Conservation (phyloP, 208 protist genomes). For the Histomonas meleagridis region DNA sequence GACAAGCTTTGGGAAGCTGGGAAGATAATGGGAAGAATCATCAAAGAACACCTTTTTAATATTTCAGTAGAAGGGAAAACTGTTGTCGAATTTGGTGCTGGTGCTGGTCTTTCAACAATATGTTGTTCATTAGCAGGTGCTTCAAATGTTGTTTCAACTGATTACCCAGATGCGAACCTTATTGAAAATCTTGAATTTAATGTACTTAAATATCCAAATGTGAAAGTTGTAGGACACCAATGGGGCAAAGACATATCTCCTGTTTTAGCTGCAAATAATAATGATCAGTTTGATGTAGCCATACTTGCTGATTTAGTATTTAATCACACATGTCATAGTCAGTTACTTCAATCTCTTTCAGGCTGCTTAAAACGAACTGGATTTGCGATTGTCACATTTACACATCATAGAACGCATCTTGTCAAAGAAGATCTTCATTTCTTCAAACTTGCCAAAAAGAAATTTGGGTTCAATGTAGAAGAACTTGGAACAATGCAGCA, state of each 20-base stretch:
- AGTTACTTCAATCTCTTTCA: not conserved
- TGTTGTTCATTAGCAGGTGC: not conserved
- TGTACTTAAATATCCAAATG: not conserved
- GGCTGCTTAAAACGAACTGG: not conserved
- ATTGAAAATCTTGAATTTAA: not conserved
- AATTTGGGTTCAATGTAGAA: not conserved
- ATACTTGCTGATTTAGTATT: not conserved
- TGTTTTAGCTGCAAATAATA: not conserved
- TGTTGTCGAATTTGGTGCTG: slow-evolving; percentile 8
- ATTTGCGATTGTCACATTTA: not conserved
- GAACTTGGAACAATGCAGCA: not conserved
- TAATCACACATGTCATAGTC: slow-evolving; percentile 6
- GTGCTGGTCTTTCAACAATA: not conserved
- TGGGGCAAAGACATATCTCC: slow-evolving; percentile 1
- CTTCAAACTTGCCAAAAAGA: not conserved
- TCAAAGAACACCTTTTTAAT: not conserved
- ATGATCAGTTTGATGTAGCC: not conserved
- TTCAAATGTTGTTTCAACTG: not conserved
- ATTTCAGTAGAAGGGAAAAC: not conserved
- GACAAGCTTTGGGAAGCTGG: not conserved
- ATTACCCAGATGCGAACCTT: not conserved
- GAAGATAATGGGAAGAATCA: not conserved
- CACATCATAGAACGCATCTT: not conserved
- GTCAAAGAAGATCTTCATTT: not conserved
- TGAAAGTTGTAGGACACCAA: not conserved